A percentile compares a stretch with the other conserved stretches of the same genome.
Evolutionary conservation across 257 asterid species (phyloP).

Genomic region (Solanum acaule): DNA sequence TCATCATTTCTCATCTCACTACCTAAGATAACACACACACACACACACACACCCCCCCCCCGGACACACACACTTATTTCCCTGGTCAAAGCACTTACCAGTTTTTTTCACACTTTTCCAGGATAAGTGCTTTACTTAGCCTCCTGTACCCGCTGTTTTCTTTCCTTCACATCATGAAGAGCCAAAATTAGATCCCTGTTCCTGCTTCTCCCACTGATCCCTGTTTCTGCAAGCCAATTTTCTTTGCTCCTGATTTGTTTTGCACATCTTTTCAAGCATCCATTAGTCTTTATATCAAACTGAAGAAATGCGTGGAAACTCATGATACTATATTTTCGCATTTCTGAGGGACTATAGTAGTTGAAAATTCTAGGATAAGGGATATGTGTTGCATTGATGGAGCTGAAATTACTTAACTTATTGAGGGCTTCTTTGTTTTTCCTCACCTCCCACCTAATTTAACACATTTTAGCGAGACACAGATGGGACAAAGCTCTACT

Average conservation of each 20-base stretch:
- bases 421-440: neutral
- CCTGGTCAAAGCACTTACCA: neutral
- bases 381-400: neutral
- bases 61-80: neutral
- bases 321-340: neutral
- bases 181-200: neutral
- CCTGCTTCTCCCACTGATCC: neutral
- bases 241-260: neutral
- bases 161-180: neutral
- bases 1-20: neutral
- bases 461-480: neutral
- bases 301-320: neutral
- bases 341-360: neutral
- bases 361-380: neutral
- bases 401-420: neutral
- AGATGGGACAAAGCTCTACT: neutral
- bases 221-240: neutral
- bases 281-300: neutral
- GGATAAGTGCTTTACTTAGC: neutral
- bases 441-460: neutral
- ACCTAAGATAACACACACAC: neutral
- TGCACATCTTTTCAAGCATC: neutral
- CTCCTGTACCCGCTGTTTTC: neutral
- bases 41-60: too few relatives aligned
- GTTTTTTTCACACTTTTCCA: neutral